Evolutionary conservation across 768 basidiomycete species (phyloP).

Genomic region (Termitomyces sp.): DNA sequence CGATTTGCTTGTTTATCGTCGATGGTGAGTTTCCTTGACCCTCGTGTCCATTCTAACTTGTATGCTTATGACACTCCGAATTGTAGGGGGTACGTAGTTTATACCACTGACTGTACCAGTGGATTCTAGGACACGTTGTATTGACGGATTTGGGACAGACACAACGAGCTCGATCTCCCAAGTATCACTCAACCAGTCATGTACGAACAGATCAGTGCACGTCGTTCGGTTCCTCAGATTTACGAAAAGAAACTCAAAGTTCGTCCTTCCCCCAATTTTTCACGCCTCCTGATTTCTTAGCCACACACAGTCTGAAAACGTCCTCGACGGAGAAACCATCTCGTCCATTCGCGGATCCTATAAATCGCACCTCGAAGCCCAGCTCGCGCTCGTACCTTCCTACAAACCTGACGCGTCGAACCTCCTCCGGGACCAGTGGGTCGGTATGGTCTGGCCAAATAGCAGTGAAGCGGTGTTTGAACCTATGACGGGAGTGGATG

Average conservation of each 20-base stretch:
- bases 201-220: conserved; percentile 82
- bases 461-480: conserved; percentile 44
- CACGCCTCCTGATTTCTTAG: neutral
- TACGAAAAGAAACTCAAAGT: conserved; percentile 82
- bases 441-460: conserved; percentile 59
- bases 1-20: conserved; percentile 84
- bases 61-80: neutral
- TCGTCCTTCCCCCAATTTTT: conserved; percentile 13
- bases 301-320: conserved; percentile 38
- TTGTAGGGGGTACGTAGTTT: conserved; percentile 35
- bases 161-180: conserved; percentile 87
- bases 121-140: neutral
- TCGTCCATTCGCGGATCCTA: conserved; percentile 50
- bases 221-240: conserved; percentile 73
- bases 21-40: conserved; percentile 47
- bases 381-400: conserved; percentile 47
- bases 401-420: conserved; percentile 51
- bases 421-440: conserved; percentile 69
- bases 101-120: neutral
- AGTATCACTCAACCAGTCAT: conserved; percentile 86
- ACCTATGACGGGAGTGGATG: conserved; percentile 67
- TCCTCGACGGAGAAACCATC: conserved; percentile 50
- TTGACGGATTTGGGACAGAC: conserved; percentile 37
- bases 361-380: conserved; percentile 59
- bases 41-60: neutral